Evolutionary conservation across 1,139 yeast genomes (phyloP).

Genomic region (Candida neerlandica): DNA sequence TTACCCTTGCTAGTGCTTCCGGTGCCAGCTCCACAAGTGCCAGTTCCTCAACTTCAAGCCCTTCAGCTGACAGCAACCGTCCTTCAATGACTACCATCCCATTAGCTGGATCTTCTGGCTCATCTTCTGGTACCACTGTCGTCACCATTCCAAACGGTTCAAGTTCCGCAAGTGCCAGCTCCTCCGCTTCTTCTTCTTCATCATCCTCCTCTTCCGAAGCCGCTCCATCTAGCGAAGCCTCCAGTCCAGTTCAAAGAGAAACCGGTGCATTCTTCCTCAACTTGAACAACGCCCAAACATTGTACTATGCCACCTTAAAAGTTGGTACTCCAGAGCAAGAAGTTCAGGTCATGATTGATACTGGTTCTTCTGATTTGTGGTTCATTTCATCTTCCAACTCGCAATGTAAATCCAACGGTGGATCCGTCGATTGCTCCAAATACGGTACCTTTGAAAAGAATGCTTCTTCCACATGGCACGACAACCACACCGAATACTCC

Average conservation of each 20-base stretch:
- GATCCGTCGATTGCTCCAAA: constrained; percentile 30
- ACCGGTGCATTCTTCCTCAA: constrained; percentile 14
- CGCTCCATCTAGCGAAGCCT: neutral
- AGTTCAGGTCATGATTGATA: constrained; percentile 36
- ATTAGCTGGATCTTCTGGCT: neutral
- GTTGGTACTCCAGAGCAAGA: constrained; percentile 40
- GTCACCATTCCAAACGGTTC: neutral
- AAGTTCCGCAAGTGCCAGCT: neutral
- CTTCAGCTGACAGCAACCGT: too few relatives aligned
- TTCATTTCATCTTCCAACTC: constrained; percentile 19
- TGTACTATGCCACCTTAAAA: constrained; percentile 30
- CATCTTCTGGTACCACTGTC: neutral
- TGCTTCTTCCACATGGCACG: constrained; percentile 46
- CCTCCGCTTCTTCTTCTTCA: constrained; percentile 1
- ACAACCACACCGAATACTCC: constrained; percentile 43
- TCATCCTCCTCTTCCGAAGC: neutral
- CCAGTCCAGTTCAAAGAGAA: neutral
- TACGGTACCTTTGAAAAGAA: constrained; percentile 55
- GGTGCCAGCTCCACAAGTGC: too few relatives aligned
- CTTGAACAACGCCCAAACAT: constrained; percentile 16
- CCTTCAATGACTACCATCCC: too few relatives aligned
- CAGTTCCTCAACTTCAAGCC: too few relatives aligned
- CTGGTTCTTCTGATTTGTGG: constrained; percentile 51
- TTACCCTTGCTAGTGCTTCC: too few relatives aligned
- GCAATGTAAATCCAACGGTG: constrained; percentile 15